Evolutionary conservation across 192 early-diverging fungal species (phyloP), one percentile per base, ranked within the genome.

Genomic region (Backusella circina): DNA sequence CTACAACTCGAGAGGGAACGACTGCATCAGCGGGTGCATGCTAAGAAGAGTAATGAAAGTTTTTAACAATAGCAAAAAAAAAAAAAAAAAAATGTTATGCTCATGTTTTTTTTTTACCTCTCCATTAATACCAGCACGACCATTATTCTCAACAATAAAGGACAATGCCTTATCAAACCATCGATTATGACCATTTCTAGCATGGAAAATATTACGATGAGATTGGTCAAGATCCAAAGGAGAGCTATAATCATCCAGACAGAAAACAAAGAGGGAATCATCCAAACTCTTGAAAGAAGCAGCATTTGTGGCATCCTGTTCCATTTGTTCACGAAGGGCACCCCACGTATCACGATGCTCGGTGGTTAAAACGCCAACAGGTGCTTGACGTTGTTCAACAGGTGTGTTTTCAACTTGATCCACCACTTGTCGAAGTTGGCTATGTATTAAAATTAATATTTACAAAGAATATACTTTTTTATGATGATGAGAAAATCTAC

Each of bases 141-240:
- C 97, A 75, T 90, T 95, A 79, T 79, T 90, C 67, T 93, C 81
- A 37, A 99, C 90, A 50, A 98, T 90, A 37, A 98, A 79, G 83
- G 95, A 94, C 57, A 99, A 85, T 23, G 95, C 84, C 87, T 99
- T 99, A 86, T 99, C 97, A 86, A 96, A 98, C 97, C 97, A 99
- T 30, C 97, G 87, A 82, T 99, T 99, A 64, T 80, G 80, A 2
- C 88, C 96, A 31, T 94, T 84, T 41, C 83, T 76, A 6, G 89
- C 92, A 80, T 97, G 96, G 82, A 92, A 94, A 21, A 94, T 81
- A 67, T 95, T 92, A 33, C 81, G 85, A 57, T 95, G 89, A 5
- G 90, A 84, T 3, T 83, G 66, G 77, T 96, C 92, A 16, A 88
- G 73, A 72, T 95, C 88, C 6, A 74, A 69, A 32, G 84, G 78